Evolutionary conservation across 2,329 filamentous ascomycete genomes (phyloP), one percentile per base, ranked within the genome.

Genomic region (Cercospora nicotianae): DNA sequence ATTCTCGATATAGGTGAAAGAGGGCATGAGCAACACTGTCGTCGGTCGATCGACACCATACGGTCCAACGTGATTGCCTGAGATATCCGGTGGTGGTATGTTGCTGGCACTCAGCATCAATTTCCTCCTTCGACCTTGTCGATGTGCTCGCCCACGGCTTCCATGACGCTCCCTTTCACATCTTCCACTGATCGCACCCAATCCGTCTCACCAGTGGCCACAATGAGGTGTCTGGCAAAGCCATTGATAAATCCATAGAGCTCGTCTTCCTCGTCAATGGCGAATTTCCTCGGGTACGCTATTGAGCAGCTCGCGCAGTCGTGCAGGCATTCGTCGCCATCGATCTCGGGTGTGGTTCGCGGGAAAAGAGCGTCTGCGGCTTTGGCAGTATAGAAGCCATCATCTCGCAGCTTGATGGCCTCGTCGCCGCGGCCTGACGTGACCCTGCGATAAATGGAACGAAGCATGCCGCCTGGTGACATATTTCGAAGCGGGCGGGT

Each of bases 171-270:
- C 58, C 83, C 86, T 73, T 91, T 90, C 83, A 98, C 95, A 77
- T 98, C 91, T 66, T 87, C 88, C 57, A 97, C 92, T 81, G 96
- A 91, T 68, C 92, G 83, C 76, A 94, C 91, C 95, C 95, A 99
- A 80, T 99, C 95, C 28, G 90, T 87, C 86, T 97, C 97, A 69
- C 93, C 92, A n/a, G 95, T 99, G 26, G 93, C 95, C 16, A 98
- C 93, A 33, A 99, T 83, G 69, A 97, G 78, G 80, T 99, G 95
- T 20, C 93, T 95, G 75, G 88, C 90, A 91, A 93, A 98, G 39
- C 89, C 92, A 76, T 93, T 91, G 70, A 97, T 87, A 67, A 91
- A 85, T 0, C 94, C 95, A 77, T 96, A 98, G 60, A 99, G 82
- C 74, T 89, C 83, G 77, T 97, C 93, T 6, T 85, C 82, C 78